Base-by-base conservation (phyloP, 2,329 filamentous ascomycete species). In the Aspergillus felis region DNA sequence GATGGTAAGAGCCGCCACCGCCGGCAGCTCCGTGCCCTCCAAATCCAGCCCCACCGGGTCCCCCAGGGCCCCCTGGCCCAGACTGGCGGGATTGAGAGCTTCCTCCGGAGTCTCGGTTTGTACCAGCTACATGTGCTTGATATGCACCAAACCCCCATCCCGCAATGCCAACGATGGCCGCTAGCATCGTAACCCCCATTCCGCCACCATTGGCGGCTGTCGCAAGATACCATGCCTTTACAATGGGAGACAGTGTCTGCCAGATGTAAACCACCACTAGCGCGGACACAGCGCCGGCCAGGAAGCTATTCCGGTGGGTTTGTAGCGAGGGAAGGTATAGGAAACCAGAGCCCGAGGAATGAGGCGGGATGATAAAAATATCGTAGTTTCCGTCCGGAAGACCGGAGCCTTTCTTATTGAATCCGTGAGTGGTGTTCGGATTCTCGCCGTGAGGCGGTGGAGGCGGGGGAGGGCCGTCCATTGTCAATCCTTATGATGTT, bases 311-410 rank as follows among this genome's bases (percentile, higher is more conserved):
- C 68, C 88, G 82, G 68, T 94, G 90, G 22, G 91, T 89, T 69
- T 88, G 84, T 60, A 97, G 76, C 0, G 92, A 96, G 0, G 93
- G 93, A n/a, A 97, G 84, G 74, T 97, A 97, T 28, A 97, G 80
- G 75, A 97, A 97, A 35, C 93, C 93, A 0, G 87, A 86, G 54
- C 93, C 93, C 6, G 92, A 84, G 10, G 92, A 93, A 74, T 96
- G 92, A 50, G 92, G 91, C 7, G 93, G 93, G 68, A 97, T 92
- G 72, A 97, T 89, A 78, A 97, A 97, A 71, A 97, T 96, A 79
- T 97, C 93, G 76, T 96, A 97, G 72, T 94, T 95, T 55, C 93
- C 92, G 1, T 89, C 83, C 2, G 93, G 93, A 50, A 97, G 80
- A 56, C 89, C 88, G 53, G 74, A 75, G 6, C 73, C 66, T 60